These are phyloP conservation scores for Nicotiana otophora DNA, from an alignment of 257 asterid species.

Conservation along the genomic window DNA sequence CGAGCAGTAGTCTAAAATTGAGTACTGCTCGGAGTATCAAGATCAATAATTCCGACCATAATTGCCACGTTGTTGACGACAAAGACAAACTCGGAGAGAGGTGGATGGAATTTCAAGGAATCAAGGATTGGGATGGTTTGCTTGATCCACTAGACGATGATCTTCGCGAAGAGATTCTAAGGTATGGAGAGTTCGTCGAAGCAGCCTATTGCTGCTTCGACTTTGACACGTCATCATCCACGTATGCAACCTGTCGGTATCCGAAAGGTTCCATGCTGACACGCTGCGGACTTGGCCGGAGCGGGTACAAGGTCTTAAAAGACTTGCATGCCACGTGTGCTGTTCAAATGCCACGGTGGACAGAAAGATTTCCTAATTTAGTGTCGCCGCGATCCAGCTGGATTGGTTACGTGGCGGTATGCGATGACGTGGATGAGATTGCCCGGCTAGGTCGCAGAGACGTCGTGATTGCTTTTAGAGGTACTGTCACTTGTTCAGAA, in stretches of 20 bases:
- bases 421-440: slow-evolving; percentile 53
- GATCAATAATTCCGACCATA: neutral
- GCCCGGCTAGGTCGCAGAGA: slow-evolving; percentile 72
- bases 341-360: slow-evolving; percentile 58
- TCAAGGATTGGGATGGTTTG: slow-evolving; percentile 87
- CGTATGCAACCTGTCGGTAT: slow-evolving; percentile 39
- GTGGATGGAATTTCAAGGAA: slow-evolving; percentile 85
- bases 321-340: slow-evolving; percentile 71
- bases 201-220: slow-evolving; percentile 75
- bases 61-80: neutral
- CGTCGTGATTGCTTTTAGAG: slow-evolving; percentile 79
- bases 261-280: slow-evolving; percentile 31
- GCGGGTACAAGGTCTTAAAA: slow-evolving; percentile 51
- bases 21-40: neutral
- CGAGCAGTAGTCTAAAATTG: neutral
- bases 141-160: slow-evolving; percentile 74
- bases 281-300: slow-evolving; percentile 28
- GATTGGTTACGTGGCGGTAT: slow-evolving; percentile 91
- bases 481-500: slow-evolving; percentile 78
- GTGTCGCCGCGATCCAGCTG: slow-evolving; percentile 60
- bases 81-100: slow-evolving; percentile 31
- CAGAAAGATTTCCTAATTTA: slow-evolving; percentile 40
- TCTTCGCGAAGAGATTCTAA: slow-evolving; percentile 59
- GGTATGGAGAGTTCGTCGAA: slow-evolving; percentile 79
- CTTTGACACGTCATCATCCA: slow-evolving; percentile 58